Evolutionary conservation across 768 basidiomycete genomes (phyloP), one percentile per base, ranked within the genome.

Genomic region (Rhodotorula taiwanensis): DNA sequence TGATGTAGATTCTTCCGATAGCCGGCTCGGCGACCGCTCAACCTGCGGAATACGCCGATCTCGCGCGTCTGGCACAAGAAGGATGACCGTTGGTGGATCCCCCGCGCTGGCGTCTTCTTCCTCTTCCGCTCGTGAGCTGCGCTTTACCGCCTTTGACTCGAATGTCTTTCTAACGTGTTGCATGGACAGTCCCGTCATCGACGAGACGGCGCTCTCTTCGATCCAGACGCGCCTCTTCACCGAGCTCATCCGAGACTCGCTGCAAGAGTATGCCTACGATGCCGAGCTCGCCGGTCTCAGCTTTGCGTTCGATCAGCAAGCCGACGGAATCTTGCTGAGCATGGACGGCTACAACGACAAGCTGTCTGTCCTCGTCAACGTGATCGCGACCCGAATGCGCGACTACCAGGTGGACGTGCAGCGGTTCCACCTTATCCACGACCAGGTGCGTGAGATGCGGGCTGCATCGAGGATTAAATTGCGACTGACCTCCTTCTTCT

Each of bases 61-160:
- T 86, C 86, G 7, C 81, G 84, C 18, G 77, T 98, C 5, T 99
- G 94, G 93, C 83, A 92, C 77, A 99, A 99, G 79, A 92, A 92
- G 74, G 95, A 99, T 74, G 94, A 99, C 75, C 82, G 80, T 64
- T 99, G 95, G 79, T 94, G 90, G 87, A 83, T 94, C 15, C 95
- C 95, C 0, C 89, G 88, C 73, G 90, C 91, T 4, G 81, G 83
- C 65, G 81, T 86, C 27, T 77, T 86, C 59, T 80, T 97, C 57
- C 83, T 88, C 69, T 78, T 93, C 49, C 81, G 86, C 70, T 88
- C 83, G 88, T 87, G 73, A 27, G 77, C 72, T 58, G 36, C 45
- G 36, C 44, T 33, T 42, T 59, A 44, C 25, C 14, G 36, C 60
- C 47, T 43, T 47, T n/a, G 58, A 47, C 16, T n/a, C n/a, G n/a